A percentile compares a stretch with the other conserved stretches of the same genome.
These are phyloP conservation scores for Nannizziopsis arthrosporioides DNA, from an alignment of 2,329 filamentous ascomycete genomes.

Conservation along the genomic window DNA sequence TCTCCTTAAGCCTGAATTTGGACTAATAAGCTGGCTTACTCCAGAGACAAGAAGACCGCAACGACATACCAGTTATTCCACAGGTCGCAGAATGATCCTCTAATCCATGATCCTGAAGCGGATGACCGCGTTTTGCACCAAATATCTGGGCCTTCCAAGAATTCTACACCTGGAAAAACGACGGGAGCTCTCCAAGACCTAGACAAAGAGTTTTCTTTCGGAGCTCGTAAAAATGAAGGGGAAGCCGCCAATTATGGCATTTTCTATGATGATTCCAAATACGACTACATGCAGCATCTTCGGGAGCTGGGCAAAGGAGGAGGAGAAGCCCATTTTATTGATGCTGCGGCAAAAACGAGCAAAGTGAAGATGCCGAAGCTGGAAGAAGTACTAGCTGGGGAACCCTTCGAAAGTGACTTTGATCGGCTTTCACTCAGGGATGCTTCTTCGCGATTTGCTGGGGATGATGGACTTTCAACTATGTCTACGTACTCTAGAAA, in stretches of 20 bases:
- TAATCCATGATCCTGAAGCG: slow-evolving; percentile 82
- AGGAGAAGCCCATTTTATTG: slow-evolving; percentile 72
- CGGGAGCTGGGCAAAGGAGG: slow-evolving; percentile 63
- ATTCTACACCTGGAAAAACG: slow-evolving; percentile 28
- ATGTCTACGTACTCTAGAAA: slow-evolving; percentile 65
- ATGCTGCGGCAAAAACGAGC: slow-evolving; percentile 49
- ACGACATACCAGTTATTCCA: slow-evolving; percentile 18
- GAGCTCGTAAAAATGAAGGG: slow-evolving; percentile 78
- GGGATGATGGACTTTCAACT: slow-evolving; percentile 25
- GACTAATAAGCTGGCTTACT: slow-evolving; percentile 2
- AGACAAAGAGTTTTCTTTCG: slow-evolving; percentile 57
- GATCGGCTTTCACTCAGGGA: slow-evolving; percentile 12
- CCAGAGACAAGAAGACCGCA: slow-evolving; percentile 17
- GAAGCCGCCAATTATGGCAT: slow-evolving; percentile 90
- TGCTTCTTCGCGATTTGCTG: slow-evolving; percentile 11
- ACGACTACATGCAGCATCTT: slow-evolving; percentile 99
- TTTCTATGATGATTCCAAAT: slow-evolving; percentile 87
- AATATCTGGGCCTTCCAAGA: slow-evolving; percentile 34
- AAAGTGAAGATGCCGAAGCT: slow-evolving; percentile 62
- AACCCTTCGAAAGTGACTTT: slow-evolving; percentile 37
- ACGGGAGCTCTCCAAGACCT: slow-evolving; percentile 65
- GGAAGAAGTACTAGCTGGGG: slow-evolving; percentile 65
- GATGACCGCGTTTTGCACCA: slow-evolving; percentile 85
- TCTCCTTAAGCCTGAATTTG: neutral
- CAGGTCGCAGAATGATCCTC: slow-evolving; percentile 90